Percentiles rank a stretch among this genome's conserved stretches.
phyloP scores from a whole-genome alignment of 2,329 filamentous ascomycete species.

The Botryotinia calthae region DNA sequence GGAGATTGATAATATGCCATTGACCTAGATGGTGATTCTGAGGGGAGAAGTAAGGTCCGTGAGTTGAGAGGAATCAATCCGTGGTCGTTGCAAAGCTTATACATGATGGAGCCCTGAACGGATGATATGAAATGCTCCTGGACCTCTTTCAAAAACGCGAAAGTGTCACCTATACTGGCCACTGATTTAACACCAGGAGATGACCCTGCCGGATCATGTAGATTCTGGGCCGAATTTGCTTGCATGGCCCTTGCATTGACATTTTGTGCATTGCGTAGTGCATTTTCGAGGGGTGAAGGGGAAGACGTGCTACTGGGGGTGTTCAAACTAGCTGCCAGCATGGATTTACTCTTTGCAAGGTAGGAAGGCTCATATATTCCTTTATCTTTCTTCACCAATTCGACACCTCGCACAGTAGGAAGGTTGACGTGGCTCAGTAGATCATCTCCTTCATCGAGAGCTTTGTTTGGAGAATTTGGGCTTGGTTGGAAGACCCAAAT shows the following conservation, averaged over 20 bases:
- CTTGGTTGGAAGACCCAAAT: slow-evolving; percentile 36
- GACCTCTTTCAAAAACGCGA: slow-evolving; percentile 32
- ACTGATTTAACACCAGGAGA: slow-evolving; percentile 31
- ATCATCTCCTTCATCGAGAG: slow-evolving; percentile 17
- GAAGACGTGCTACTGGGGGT: slow-evolving; percentile 34
- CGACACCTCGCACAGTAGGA: slow-evolving; percentile 28
- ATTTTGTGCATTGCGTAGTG: slow-evolving; percentile 32
- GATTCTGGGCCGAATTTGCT: slow-evolving; percentile 27
- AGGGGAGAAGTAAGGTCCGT: slow-evolving; percentile 35
- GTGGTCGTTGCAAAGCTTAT: slow-evolving; percentile 37
- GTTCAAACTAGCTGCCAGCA: slow-evolving; percentile 25
- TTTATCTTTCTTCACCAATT: slow-evolving; percentile 30
- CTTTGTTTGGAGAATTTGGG: slow-evolving; percentile 18
- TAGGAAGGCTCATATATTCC: slow-evolving; percentile 37
- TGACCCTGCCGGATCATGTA: slow-evolving; percentile 29
- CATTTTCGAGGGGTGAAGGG: slow-evolving; percentile 34
- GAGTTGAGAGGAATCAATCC: slow-evolving; percentile 38
- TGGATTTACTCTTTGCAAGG: slow-evolving; percentile 30
- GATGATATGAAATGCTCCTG: slow-evolving; percentile 40
- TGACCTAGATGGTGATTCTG: slow-evolving; percentile 10
- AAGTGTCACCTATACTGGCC: slow-evolving; percentile 23
- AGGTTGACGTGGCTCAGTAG: slow-evolving; percentile 18
- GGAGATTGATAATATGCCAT: slow-evolving; percentile 8
- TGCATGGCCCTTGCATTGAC: slow-evolving; percentile 34
- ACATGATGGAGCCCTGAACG: slow-evolving; percentile 37